phyloP scores from a whole-genome alignment of 306 rosid species.

The Carpinus fangiana region DNA sequence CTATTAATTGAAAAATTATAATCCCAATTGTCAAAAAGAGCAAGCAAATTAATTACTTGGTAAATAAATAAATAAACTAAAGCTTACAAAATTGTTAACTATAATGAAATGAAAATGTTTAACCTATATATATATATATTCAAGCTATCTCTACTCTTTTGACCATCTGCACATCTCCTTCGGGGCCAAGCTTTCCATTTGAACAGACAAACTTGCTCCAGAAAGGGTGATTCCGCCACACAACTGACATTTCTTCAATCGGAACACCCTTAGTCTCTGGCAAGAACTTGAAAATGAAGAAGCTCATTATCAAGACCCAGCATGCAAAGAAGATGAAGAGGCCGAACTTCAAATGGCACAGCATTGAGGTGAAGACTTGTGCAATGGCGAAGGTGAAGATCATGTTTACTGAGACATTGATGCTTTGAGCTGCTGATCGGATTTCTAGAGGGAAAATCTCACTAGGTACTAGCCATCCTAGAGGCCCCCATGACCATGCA shows the following conservation, averaged over 20 bases:
- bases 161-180: background rate
- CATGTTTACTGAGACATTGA: conserved; percentile 64
- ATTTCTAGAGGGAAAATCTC: conserved; percentile 72
- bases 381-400: conserved; percentile 63
- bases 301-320: conserved; percentile 52
- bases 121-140: background rate
- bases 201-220: conserved; percentile 53
- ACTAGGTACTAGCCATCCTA: conserved; percentile 83
- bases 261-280: conserved; percentile 79
- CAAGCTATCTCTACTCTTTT: background rate
- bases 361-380: conserved; percentile 63
- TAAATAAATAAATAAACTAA: too few relatives aligned
- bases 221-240: conserved; percentile 60
- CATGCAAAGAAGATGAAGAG: conserved; percentile 64
- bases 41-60: too few relatives aligned
- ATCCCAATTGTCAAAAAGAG: too few relatives aligned
- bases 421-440: conserved; percentile 62
- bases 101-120: background rate
- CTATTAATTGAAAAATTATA: too few relatives aligned
- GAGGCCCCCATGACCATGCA: conserved; percentile 92
- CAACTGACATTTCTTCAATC: conserved; percentile 59
- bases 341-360: conserved; percentile 68
- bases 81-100: too few relatives aligned
- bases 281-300: conserved; percentile 50
- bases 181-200: background rate